Percentiles rank a stretch among this genome's conserved stretches.
Conservation (phyloP, 2,329 filamentous ascomycete genomes). For the Fusarium sp. region DNA sequence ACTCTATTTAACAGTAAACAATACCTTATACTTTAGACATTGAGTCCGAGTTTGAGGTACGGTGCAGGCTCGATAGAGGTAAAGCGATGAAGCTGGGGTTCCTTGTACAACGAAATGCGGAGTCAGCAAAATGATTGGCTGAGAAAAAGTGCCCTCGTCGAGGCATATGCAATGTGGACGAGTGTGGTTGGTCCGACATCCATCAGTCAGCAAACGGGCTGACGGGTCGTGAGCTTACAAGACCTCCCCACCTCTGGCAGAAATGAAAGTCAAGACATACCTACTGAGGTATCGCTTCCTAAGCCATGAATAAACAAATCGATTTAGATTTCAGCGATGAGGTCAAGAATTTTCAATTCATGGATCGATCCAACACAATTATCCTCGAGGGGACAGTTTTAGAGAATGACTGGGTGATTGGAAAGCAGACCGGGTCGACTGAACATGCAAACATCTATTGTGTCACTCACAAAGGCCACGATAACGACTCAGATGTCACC, state of each 20-base stretch:
- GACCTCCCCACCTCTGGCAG: background rate
- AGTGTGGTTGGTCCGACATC: background rate
- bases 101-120: background rate
- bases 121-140: background rate
- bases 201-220: background rate
- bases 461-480: background rate
- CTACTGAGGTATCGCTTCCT: background rate
- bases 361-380: rapidly evolving
- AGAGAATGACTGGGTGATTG: background rate
- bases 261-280: background rate
- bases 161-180: background rate
- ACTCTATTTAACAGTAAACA: too few relatives aligned
- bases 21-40: too few relatives aligned
- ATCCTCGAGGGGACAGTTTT: background rate
- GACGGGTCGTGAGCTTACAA: background rate
- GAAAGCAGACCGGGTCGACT: background rate
- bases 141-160: background rate
- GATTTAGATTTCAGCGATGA: rapidly evolving
- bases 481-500: background rate
- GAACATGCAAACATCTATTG: background rate
- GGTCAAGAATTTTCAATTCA: rapidly evolving
- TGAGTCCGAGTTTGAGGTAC: too few relatives aligned
- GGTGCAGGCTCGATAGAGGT: background rate
- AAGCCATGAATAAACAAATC: background rate
- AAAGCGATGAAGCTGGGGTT: background rate